phyloP scores from a whole-genome alignment of 495 filamentous ascomycete species.

The Thermothielavioides terrestris region DNA sequence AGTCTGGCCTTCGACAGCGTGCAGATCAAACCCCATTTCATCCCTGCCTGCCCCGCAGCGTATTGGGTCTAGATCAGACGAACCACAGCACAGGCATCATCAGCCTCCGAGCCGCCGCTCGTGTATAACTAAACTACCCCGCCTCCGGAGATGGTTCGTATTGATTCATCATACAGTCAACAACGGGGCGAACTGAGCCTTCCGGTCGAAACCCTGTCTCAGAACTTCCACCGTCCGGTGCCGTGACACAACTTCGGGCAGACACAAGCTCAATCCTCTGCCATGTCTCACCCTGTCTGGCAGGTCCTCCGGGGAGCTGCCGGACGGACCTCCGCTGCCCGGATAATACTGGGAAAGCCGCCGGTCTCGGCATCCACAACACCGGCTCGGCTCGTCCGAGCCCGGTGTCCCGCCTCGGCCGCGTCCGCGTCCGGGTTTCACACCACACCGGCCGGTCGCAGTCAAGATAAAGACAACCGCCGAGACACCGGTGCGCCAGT shows the following conservation, averaged over 20 bases:
- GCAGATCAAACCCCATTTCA: neutral
- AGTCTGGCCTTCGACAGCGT: neutral
- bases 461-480: neutral
- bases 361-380: neutral
- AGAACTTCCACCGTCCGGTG: neutral
- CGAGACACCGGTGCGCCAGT: neutral
- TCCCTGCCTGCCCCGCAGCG: neutral
- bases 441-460: neutral
- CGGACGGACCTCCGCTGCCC: neutral
- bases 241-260: too few relatives aligned
- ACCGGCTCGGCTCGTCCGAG: too few relatives aligned
- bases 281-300: neutral
- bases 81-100: neutral
- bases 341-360: too few relatives aligned
- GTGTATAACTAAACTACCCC: slow-evolving; percentile 6
- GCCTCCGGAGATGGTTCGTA: neutral
- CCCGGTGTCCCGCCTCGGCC: neutral
- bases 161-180: neutral
- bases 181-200: neutral
- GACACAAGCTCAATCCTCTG: neutral
- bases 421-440: neutral
- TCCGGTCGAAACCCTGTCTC: too few relatives aligned
- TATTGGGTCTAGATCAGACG: neutral
- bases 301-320: neutral
- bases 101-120: neutral